Evolutionary conservation across 192 early-diverging fungal species (phyloP).

Genomic region (Coemansia sp.): DNA sequence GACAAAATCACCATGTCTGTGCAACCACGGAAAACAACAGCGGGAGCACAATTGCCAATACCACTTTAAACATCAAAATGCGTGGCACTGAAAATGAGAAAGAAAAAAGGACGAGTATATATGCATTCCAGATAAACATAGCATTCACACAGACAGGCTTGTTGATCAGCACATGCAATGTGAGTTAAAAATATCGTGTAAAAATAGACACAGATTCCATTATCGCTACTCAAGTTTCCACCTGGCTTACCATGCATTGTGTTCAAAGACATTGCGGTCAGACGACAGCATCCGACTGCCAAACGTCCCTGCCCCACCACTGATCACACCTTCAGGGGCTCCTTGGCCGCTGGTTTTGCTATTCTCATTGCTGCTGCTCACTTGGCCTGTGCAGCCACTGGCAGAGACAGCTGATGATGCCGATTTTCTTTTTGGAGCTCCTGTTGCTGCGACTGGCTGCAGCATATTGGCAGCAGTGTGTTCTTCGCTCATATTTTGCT

Average conservation of each 20-base stretch:
- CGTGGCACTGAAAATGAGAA: background rate
- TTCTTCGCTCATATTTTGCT: slow-evolving; percentile 14
- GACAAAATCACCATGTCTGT: background rate
- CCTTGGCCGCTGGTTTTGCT: background rate
- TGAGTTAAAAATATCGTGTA: slow-evolving; percentile 7
- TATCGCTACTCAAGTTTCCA: background rate
- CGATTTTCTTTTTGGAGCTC: slow-evolving; percentile 39
- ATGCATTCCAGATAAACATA: background rate
- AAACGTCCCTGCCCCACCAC: slow-evolving; percentile 52
- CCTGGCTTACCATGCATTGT: slow-evolving; percentile 87
- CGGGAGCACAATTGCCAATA: background rate
- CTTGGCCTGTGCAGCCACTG: slow-evolving; percentile 16
- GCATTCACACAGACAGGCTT: slow-evolving; percentile 1
- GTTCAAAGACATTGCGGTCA: slow-evolving; percentile 77
- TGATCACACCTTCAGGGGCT: slow-evolving; percentile 2
- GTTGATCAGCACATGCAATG: background rate
- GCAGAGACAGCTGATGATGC: slow-evolving; percentile 43
- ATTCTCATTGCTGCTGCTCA: background rate
- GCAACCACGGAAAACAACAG: background rate
- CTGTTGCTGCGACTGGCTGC: slow-evolving; percentile 6
- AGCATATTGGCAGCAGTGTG: background rate
- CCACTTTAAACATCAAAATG: background rate
- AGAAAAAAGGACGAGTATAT: background rate
- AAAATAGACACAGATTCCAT: slow-evolving; percentile 3
- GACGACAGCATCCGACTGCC: slow-evolving; percentile 75